Base-by-base conservation (phyloP, 148 eudicot species). In the Vaccinium myrtillus region DNA sequence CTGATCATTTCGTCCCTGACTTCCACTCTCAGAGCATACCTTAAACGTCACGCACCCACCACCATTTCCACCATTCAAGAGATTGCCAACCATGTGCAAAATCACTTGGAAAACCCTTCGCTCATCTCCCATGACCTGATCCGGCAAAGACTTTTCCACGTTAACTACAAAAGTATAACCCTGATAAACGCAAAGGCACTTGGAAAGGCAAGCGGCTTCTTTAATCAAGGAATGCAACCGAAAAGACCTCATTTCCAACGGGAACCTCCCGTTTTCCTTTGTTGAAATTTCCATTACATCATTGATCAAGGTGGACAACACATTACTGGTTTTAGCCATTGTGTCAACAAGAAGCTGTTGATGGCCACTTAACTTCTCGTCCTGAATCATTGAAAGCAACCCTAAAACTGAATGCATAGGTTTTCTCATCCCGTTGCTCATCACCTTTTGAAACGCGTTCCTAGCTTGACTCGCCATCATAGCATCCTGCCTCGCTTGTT, bases 331-430 rank as follows among this genome's bases (percentile, higher is more conserved):
- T 78, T 89, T 94, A 78, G 87, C 87, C 98, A 94, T 94, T 1
- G 98, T 86, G 65, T 93, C 92, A 39, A 94, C 92, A 81, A 95
- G 87, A 15, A 88, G 85, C 56, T 48, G 80, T 73, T 93, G 98
- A 76, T 89, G 89, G 56, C 67, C 19, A 81, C 81, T 88, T 48
- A 91, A 75, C 48, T 85, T 89, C 25, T 90, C 95, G 27, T 92
- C 96, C 55, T 92, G 93, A 77, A 93, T 39, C 23, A 95, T 58
- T 1, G 96, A 93, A 75, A 95, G 94, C 85, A 95, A 84, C 48
- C 98, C 96, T 80, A 95, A 79, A 55, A 92, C 83, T 1, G 98
- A 91, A 86, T 95, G 98, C 98, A 95, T 90, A 2, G 98, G 98
- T 79, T 91, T 94, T 75, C 96, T 88, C 90, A 95, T 87, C 56